These are phyloP conservation scores for Cercospora berteroae DNA, from an alignment of 2,329 filamentous ascomycete species.

Conservation along the genomic window DNA sequence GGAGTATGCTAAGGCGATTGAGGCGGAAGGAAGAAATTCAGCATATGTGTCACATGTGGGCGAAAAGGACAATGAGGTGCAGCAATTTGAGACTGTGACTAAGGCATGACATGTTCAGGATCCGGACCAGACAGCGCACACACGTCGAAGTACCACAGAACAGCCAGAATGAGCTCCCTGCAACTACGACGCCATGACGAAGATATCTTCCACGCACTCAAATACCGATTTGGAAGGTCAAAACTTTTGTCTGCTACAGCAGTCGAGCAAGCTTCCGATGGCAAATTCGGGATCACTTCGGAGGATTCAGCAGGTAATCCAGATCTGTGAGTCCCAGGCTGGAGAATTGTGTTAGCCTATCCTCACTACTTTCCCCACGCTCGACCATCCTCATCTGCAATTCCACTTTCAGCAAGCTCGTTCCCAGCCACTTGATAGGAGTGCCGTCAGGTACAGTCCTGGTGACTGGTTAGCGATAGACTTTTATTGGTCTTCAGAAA, in stretches of 20 bases:
- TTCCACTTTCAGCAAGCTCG: background rate
- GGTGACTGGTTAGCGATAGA: no score
- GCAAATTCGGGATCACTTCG: no score
- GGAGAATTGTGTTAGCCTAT: background rate
- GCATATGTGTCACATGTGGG: background rate
- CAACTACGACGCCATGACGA: no score
- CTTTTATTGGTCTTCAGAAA: no score
- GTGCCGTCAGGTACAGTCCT: background rate
- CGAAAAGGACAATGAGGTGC: background rate
- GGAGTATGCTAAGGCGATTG: constrained; percentile 14
- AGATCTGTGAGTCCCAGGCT: background rate
- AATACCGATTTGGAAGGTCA: no score
- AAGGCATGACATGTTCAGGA: background rate
- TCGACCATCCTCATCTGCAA: background rate
- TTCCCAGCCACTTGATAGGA: background rate
- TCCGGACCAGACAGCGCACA: no score
- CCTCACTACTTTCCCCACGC: no score
- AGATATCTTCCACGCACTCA: no score
- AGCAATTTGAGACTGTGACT: background rate
- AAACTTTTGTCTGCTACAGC: no score
- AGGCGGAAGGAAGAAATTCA: background rate
- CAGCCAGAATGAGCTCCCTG: no score
- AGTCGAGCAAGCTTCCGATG: no score
- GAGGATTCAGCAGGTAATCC: background rate
- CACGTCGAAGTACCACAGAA: no score